A percentile compares a stretch with the other conserved stretches of the same genome.
These are phyloP conservation scores for Verticillium albo-atrum DNA, from an alignment of 2,329 filamentous ascomycete species.

Conservation along the genomic window DNA sequence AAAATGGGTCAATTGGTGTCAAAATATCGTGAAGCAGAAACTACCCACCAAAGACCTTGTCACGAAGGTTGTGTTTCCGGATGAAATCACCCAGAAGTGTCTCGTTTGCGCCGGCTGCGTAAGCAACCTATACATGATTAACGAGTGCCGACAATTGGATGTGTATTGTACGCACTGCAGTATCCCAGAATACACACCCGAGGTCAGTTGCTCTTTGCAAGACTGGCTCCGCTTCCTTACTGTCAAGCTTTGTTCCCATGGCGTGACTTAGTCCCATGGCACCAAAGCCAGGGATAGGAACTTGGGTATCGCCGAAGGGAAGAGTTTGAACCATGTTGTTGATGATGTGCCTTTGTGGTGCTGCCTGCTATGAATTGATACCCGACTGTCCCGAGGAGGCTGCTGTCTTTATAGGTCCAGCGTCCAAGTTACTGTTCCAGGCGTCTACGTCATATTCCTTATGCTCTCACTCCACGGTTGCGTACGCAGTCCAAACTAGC, in stretches of 20 bases:
- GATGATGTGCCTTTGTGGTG: background rate
- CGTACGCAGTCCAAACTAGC: too few relatives aligned
- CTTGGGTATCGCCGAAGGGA: constrained; percentile 29
- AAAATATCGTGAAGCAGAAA: too few relatives aligned
- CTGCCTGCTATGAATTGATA: too few relatives aligned
- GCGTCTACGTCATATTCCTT: too few relatives aligned
- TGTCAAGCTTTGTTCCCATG: constrained; percentile 33
- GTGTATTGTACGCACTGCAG: constrained; percentile 26
- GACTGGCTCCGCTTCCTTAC: constrained; percentile 42
- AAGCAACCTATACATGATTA: constrained; percentile 31
- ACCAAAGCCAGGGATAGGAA: constrained; percentile 40
- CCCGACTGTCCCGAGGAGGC: too few relatives aligned
- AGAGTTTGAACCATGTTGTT: constrained; percentile 32
- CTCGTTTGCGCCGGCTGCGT: constrained; percentile 41
- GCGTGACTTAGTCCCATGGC: constrained; percentile 43
- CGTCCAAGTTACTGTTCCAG: too few relatives aligned
- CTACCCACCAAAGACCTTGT: constrained; percentile 39
- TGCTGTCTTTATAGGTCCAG: too few relatives aligned
- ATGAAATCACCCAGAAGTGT: constrained; percentile 46
- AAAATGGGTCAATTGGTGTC: background rate
- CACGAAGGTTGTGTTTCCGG: constrained; percentile 42
- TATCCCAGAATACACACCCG: constrained; percentile 41
- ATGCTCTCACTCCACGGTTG: too few relatives aligned
- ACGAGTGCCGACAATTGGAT: background rate
- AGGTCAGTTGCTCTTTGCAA: constrained; percentile 42